phyloP scores from a whole-genome alignment of 495 filamentous ascomycete species.

The Aspergillus nanangensis region DNA sequence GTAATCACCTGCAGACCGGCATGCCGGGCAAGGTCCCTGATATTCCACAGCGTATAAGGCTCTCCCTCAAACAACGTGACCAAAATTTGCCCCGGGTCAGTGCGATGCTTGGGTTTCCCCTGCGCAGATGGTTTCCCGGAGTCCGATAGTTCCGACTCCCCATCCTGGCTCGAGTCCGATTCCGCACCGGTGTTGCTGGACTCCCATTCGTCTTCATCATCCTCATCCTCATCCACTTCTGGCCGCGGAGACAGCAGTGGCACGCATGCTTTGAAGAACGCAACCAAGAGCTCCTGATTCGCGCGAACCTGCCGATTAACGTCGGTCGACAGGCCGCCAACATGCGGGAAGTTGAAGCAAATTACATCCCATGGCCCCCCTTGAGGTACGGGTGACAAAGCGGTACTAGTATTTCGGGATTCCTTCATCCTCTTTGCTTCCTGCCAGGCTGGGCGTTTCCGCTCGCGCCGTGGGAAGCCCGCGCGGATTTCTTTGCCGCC shows the following conservation, averaged over 20 bases:
- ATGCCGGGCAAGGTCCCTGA: constrained; percentile 78
- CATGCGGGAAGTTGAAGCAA: constrained; percentile 95
- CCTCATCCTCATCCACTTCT: constrained; percentile 22
- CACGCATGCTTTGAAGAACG: constrained; percentile 66
- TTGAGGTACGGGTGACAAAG: constrained; percentile 1
- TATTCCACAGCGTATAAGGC: constrained; percentile 94
- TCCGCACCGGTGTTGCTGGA: constrained; percentile 11
- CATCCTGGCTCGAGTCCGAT: constrained; percentile 8
- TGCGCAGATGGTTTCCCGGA: background rate
- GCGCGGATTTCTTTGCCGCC: constrained; percentile 39
- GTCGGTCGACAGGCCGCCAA: constrained; percentile 85
- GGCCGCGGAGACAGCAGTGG: constrained; percentile 43
- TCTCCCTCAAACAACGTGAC: constrained; percentile 89
- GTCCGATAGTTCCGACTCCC: constrained; percentile 6
- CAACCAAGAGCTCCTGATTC: constrained; percentile 86
- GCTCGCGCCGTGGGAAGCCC: constrained; percentile 26
- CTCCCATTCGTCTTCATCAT: constrained; percentile 17
- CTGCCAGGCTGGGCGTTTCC: constrained; percentile 30
- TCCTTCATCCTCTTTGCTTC: constrained; percentile 8
- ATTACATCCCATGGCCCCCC: constrained; percentile 64
- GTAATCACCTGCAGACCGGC: constrained; percentile 67
- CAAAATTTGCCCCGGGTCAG: constrained; percentile 60
- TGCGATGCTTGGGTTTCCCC: constrained; percentile 15
- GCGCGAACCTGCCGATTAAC: constrained; percentile 89
- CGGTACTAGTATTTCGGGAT: background rate